These are phyloP conservation scores for Aspergillus quadricinctus DNA, from an alignment of 2,329 filamentous ascomycete species.

Conservation along the genomic window DNA sequence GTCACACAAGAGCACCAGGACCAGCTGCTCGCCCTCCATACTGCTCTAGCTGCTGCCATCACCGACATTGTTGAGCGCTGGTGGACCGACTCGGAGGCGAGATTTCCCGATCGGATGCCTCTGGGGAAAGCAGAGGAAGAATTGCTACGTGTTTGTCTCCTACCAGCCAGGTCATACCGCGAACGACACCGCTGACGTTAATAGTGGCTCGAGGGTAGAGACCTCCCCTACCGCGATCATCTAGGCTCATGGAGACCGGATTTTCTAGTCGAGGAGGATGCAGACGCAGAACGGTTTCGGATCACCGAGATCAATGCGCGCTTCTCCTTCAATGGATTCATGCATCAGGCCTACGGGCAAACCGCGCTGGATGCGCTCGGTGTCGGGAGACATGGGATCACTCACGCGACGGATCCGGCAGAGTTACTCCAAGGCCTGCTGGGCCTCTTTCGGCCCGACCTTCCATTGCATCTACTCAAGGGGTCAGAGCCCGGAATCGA, in stretches of 20 bases:
- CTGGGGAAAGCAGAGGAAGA: slow-evolving; percentile 24
- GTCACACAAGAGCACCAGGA: not conserved
- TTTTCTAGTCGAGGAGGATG: slow-evolving; percentile 16
- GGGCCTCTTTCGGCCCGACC: slow-evolving; percentile 4
- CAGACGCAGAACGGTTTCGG: slow-evolving; percentile 4
- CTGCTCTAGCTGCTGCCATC: slow-evolving; percentile 18
- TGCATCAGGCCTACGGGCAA: slow-evolving; percentile 7
- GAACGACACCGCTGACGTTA: not conserved
- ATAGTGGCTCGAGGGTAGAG: slow-evolving; percentile 1
- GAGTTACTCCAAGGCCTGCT: slow-evolving; percentile 10
- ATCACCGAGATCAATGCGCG: slow-evolving; percentile 26
- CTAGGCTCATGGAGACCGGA: slow-evolving; percentile 26
- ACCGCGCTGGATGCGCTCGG: slow-evolving; percentile 5
- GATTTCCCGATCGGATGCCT: slow-evolving; percentile 24
- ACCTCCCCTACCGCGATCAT: slow-evolving; percentile 1
- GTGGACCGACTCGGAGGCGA: slow-evolving; percentile 21
- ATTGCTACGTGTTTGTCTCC: slow-evolving; percentile 15
- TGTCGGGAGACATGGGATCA: not conserved
- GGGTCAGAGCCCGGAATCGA: slow-evolving; percentile 12
- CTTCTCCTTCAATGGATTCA: slow-evolving; percentile 20
- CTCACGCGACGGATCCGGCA: slow-evolving; percentile 1
- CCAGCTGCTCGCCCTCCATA: slow-evolving; percentile 11
- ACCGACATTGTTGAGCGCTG: slow-evolving; percentile 27
- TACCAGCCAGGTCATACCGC: not conserved
- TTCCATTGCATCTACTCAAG: slow-evolving; percentile 17